These are phyloP conservation scores for Carex sylvatica DNA, from an alignment of 202 grass and related monocot species.

Conservation along the genomic window DNA sequence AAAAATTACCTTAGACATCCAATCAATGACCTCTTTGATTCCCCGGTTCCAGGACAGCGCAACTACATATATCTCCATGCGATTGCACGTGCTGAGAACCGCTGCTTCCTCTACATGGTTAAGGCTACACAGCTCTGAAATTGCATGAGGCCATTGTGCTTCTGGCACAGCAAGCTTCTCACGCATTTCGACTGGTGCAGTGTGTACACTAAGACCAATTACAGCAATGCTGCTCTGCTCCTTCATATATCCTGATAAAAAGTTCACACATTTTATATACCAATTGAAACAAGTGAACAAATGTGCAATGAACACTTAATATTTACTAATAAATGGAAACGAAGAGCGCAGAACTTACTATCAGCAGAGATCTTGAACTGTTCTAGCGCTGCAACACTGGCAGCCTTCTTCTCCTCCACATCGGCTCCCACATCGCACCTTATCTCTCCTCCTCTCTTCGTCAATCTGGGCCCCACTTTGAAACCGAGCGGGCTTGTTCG, in stretches of 20 bases:
- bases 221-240: slow-evolving; percentile 85
- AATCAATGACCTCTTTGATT: slow-evolving; percentile 81
- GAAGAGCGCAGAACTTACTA: slow-evolving; percentile 41
- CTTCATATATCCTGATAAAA: slow-evolving; percentile 77
- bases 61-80: slow-evolving; percentile 91
- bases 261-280: neutral
- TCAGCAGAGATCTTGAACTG: slow-evolving; percentile 92
- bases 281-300: no score
- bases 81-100: slow-evolving; percentile 85
- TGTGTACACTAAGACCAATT: slow-evolving; percentile 77
- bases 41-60: slow-evolving; percentile 83
- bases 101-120: slow-evolving; percentile 89
- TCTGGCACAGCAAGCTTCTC: slow-evolving; percentile 85
- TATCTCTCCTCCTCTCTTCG: slow-evolving; percentile 28
- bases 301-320: neutral
- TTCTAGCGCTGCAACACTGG: slow-evolving; percentile 64
- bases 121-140: slow-evolving; percentile 66
- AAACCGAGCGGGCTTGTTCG: neutral
- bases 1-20: slow-evolving; percentile 73
- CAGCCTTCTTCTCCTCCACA: slow-evolving; percentile 42
- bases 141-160: slow-evolving; percentile 69
- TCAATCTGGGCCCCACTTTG: slow-evolving; percentile 14
- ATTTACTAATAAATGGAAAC: neutral
- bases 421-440: slow-evolving; percentile 61
- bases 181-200: slow-evolving; percentile 72